A percentile compares a stretch with the other conserved stretches of the same genome.
Evolutionary conservation across 2,329 filamentous ascomycete species (phyloP).

Genomic region (Epichloe sylvatica): DNA sequence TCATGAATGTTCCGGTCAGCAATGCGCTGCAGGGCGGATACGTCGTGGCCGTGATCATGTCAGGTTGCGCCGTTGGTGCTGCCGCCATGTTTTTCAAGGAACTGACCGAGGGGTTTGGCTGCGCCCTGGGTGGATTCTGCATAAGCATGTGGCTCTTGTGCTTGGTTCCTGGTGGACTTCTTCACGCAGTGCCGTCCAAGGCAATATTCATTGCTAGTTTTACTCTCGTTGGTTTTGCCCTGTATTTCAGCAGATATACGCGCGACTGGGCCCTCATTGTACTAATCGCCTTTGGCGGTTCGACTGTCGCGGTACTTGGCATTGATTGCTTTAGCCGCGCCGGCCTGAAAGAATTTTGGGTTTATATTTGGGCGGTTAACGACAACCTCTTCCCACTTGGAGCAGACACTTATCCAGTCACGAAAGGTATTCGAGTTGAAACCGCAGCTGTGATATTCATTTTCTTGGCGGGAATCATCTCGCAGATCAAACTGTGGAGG

Average conservation of each 20-base stretch:
- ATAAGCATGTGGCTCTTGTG: conserved; percentile 83
- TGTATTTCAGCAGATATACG: conserved; percentile 68
- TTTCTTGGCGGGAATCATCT: conserved; percentile 61
- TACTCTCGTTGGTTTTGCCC: conserved; percentile 50
- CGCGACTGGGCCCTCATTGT: conserved; percentile 64
- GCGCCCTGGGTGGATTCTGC: conserved; percentile 74
- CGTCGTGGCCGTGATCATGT: conserved; percentile 61
- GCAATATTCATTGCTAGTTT: conserved; percentile 65
- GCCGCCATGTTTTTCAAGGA: conserved; percentile 68
- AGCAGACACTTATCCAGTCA: conserved; percentile 69
- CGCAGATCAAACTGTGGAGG: conserved; percentile 77
- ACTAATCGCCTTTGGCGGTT: conserved; percentile 66
- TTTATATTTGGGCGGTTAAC: conserved; percentile 80
- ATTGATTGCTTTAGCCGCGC: conserved; percentile 83
- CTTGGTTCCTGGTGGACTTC: conserved; percentile 60
- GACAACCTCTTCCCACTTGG: conserved; percentile 63
- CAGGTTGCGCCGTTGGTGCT: conserved; percentile 60
- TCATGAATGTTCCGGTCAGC: conserved; percentile 67
- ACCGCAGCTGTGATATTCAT: conserved; percentile 65
- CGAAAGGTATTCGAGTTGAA: conserved; percentile 74
- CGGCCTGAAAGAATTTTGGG: conserved; percentile 94
- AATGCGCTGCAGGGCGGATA: conserved; percentile 74
- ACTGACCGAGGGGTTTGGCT: conserved; percentile 67
- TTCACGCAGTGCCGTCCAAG: conserved; percentile 47
- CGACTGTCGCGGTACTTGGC: conserved; percentile 65